Evolutionary conservation across 2,329 filamentous ascomycete genomes (phyloP).

Genomic region (Colletotrichum coccodes): DNA sequence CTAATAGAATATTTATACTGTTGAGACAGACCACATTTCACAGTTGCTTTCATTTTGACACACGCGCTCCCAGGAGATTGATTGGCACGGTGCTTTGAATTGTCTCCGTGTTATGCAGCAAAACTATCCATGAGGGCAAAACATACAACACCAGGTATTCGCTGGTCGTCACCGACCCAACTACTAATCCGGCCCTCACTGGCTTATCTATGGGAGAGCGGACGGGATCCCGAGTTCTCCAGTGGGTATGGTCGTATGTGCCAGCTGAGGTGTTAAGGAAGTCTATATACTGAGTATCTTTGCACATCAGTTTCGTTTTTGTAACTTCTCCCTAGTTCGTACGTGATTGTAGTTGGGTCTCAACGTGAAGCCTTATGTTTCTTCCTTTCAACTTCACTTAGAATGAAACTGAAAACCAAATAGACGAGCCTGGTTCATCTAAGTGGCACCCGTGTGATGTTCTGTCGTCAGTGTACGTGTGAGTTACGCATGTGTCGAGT

Average conservation of each 20-base stretch:
- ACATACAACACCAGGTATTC: slow-evolving; percentile 3
- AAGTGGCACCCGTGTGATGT: background rate
- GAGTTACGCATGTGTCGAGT: background rate
- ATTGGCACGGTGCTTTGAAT: background rate
- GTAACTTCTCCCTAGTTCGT: background rate
- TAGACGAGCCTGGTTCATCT: background rate
- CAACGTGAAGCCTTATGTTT: no score
- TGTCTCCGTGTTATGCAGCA: no score
- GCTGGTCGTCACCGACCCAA: slow-evolving; percentile 1
- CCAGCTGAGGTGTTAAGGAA: rapidly evolving
- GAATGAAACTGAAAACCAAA: no score
- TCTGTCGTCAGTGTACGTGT: background rate
- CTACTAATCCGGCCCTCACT: slow-evolving; percentile 4
- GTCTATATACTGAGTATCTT: background rate
- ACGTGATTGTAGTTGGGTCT: background rate
- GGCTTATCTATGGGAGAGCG: slow-evolving; percentile 10
- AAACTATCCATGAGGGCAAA: no score
- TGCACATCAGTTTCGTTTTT: background rate
- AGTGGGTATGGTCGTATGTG: slow-evolving; percentile 11
- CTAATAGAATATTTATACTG: no score
- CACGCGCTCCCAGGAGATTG: no score
- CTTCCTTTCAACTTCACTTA: no score
- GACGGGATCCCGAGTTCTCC: slow-evolving; percentile 12
- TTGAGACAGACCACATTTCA: background rate
- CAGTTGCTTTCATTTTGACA: no score